Base-by-base conservation (phyloP, 257 asterid genomes). In the Vinca minor region DNA sequence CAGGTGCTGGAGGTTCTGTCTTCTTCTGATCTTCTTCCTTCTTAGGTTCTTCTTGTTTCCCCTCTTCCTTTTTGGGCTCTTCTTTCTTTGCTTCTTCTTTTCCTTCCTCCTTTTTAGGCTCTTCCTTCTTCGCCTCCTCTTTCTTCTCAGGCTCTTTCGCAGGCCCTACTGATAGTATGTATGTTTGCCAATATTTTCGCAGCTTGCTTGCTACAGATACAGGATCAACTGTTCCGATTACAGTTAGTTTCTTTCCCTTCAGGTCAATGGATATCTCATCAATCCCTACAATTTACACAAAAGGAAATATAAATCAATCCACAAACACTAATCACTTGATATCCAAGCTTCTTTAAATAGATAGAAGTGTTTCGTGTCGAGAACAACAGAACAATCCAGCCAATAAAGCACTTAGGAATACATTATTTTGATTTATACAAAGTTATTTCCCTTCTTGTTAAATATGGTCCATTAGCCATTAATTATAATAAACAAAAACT, bases 221-320 rank as follows among this genome's bases (percentile, higher is more conserved):
- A 0, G 98, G 98, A 66, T 91, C 98, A 13, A 88, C 96, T 0
- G 84, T 83, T 48, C 98, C 98, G 6, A 91, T 81, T 32, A 91
- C 73, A 0, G 83, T 86, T 45, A 91, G 78, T 46, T 82, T 91
- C 80, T 85, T 85, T 14, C 84, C 94, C 71, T 86, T 86, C 49
- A 88, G 73, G 56, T 88, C 96, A 44, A 91, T 64, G 21, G 83
- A 25, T 32, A 91, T 86, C 63, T 84, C 89, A 65, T 91, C 84
- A 57, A 91, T 91, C 20, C 96, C 96, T 88, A 65, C 60, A 63
- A 62, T 36, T 29, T 57, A 52, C 41, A 17, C 36, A 28, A 26
- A 26, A 3, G 17, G 25, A 52, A 2, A 0, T 31, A 44, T 47
- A 14, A 25, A 8, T 53, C 31, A 38, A 26, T 50, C 25, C 25